A percentile compares a stretch with the other conserved stretches of the same genome.
Evolutionary conservation across 768 basidiomycete species (phyloP).

Genomic region (Serendipita sp.): DNA sequence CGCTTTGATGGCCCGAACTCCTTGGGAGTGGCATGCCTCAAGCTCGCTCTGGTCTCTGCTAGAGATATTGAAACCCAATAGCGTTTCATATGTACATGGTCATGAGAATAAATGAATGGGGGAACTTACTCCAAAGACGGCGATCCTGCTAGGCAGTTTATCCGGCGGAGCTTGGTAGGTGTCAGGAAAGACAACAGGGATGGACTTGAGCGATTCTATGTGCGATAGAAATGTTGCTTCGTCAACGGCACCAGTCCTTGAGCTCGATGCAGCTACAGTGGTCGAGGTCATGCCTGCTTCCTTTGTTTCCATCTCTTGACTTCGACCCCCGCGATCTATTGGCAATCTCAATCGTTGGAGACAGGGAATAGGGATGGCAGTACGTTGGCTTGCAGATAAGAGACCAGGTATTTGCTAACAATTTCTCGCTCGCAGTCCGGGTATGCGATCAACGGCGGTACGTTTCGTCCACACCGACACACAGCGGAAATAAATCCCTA

Average conservation of each 20-base stretch:
- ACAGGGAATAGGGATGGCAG: conserved; percentile 16
- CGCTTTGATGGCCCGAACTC: too few species aligned
- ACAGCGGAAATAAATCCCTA: not conserved
- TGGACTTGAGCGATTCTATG: conserved; percentile 43
- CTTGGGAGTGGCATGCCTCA: not conserved
- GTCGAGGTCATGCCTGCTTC: conserved; percentile 5
- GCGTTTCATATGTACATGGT: not conserved
- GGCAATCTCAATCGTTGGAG: conserved; percentile 25
- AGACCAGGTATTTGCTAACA: not conserved
- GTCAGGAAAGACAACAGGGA: conserved; percentile 53
- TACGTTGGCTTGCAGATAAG: too few species aligned
- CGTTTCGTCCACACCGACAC: not conserved
- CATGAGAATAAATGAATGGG: not conserved
- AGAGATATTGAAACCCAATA: conserved; percentile 16
- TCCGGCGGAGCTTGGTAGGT: conserved; percentile 63
- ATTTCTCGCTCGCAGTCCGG: conserved; percentile 33
- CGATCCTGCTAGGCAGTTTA: conserved; percentile 51
- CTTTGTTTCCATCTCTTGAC: conserved; percentile 9
- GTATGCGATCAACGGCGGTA: conserved; percentile 47
- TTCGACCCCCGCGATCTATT: not conserved
- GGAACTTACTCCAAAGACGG: conserved; percentile 41
- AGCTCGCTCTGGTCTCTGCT: conserved; percentile 1
- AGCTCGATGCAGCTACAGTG: not conserved
- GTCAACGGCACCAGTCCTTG: conserved; percentile 42
- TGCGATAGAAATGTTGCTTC: conserved; percentile 52